Conservation (phyloP, 176 grass and related monocot species). For the Musa troglodytarum region DNA sequence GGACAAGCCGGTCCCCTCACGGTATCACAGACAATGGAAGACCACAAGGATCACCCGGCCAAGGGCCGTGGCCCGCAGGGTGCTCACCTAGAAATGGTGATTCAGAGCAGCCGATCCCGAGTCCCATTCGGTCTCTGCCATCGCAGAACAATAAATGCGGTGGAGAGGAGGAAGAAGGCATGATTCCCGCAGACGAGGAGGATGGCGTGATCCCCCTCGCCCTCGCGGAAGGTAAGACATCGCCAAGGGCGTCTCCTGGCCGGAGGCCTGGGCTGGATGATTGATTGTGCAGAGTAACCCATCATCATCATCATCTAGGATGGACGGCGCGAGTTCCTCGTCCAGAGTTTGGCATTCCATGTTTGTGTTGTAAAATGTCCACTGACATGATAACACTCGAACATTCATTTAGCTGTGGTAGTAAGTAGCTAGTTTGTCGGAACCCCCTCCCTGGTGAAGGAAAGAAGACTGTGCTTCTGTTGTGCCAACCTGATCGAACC, state of each 20-base stretch:
- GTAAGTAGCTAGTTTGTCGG: not conserved
- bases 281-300: not conserved
- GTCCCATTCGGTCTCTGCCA: constrained; percentile 6
- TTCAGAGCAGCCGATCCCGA: constrained; percentile 12
- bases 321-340: not conserved
- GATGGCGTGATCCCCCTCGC: constrained; percentile 32
- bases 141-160: constrained; percentile 11
- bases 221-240: constrained; percentile 21
- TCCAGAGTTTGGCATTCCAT: not conserved
- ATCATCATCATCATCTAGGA: not conserved
- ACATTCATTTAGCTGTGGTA: not conserved
- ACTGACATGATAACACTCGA: not conserved
- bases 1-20: constrained; percentile 30
- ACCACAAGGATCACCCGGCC: constrained; percentile 31
- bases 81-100: constrained; percentile 8
- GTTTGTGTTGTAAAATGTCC: not conserved
- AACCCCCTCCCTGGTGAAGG: no score
- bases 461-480: not conserved
- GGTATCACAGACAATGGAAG: constrained; percentile 39
- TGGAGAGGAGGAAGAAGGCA: constrained; percentile 63
- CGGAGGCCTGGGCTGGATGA: constrained; percentile 21
- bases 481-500: no score
- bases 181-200: constrained; percentile 50
- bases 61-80: constrained; percentile 13
- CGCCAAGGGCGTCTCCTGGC: not conserved